Evolutionary conservation across 768 basidiomycete genomes (phyloP), one percentile per base, ranked within the genome.

Genomic region (Royoungia palumana): DNA sequence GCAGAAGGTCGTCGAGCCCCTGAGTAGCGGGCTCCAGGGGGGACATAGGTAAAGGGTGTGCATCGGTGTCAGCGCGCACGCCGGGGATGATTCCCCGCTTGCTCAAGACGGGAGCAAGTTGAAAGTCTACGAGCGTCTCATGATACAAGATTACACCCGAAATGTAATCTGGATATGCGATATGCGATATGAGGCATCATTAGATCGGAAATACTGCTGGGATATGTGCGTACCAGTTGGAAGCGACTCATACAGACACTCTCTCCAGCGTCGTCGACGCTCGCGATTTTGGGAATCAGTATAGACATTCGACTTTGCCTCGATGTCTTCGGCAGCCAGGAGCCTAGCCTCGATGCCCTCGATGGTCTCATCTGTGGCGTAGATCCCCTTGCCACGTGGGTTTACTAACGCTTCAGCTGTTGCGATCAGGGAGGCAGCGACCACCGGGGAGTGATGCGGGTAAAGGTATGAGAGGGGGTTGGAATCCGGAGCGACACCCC

Each of bases 311-410:
- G 59, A 50, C 36, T 55, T 44, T 27, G 63, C 51, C 6, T 53
- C 37, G 21, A 41, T 41, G n/a, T 63, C 68, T 30, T 61, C 59
- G 2, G 71, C 72, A 42, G 68, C 65, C n/a, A 66, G 57, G 8
- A 79, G 59, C 21, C 72, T 64, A 3, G 63, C 67, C 28, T 68
- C 69, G 35, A 77, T 73, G 11, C 58, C 70, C 20, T 75, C 69
- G n/a, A 75, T 72, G 16, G 74, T 67, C 53, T 80, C 77, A 51
- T 80, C 78, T 9, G 78, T 79, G 11, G 78, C 78, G 45, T 79
- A 79, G 25, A 79, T 74, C 5, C 77, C 78, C 61, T 72, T 77
- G 27, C 76, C 77, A 16, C 69, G 70, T 22, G 75, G 73, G 55
- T 73, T 63, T 4, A 80, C 77, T 21, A 79, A 59, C 7, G 72